Conservation (phyloP, 2,329 filamentous ascomycete genomes). For the Trichoderma guizhouense region DNA sequence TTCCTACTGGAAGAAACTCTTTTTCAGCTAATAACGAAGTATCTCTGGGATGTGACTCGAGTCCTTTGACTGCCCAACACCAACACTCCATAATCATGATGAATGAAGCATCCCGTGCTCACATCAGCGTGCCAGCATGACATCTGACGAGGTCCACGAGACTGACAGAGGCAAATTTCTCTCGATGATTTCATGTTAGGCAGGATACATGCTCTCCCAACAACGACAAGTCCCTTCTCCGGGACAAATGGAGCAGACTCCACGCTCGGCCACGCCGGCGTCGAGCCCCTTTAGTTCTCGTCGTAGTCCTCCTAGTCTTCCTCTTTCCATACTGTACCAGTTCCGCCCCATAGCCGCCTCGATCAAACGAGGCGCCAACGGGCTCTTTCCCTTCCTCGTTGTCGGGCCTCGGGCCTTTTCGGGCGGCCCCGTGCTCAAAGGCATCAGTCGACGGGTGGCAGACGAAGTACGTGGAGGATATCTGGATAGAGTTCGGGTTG, state of each 20-base stretch:
- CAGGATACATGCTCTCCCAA: not conserved
- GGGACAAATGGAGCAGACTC: not conserved
- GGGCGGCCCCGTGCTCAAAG: conserved; percentile 10
- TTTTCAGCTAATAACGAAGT: not conserved
- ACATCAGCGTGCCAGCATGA: not conserved
- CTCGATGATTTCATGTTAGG: not conserved
- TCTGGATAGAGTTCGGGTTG: not conserved
- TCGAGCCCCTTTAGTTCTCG: not conserved
- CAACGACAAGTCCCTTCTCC: not conserved
- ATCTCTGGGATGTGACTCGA: not conserved
- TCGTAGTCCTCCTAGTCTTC: not conserved
- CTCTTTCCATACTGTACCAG: not conserved
- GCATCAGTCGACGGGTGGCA: not conserved
- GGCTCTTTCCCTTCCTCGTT: not conserved
- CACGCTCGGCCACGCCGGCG: conserved; percentile 8
- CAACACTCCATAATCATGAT: not conserved
- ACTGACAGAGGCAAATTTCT: not conserved
- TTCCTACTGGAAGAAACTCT: not conserved
- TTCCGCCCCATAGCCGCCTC: not conserved
- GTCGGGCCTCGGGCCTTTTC: conserved; percentile 16
- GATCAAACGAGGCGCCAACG: conserved; percentile 2
- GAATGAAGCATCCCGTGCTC: conserved; percentile 1
- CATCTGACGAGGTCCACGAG: not conserved
- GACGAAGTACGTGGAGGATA: not conserved
- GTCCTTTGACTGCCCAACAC: not conserved